phyloP scores from a whole-genome alignment of 768 basidiomycete species.

The Polyporus arcularius region DNA sequence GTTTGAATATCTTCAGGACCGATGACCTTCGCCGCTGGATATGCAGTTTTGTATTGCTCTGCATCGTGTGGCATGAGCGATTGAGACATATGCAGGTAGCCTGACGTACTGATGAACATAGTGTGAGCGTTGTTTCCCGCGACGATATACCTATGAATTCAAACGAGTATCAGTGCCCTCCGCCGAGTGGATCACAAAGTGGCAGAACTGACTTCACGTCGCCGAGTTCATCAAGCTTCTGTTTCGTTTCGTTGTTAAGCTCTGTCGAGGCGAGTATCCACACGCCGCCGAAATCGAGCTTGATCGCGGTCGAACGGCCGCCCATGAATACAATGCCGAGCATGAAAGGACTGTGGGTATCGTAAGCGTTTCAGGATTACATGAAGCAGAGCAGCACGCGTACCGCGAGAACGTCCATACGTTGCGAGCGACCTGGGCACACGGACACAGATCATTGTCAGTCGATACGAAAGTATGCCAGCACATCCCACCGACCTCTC shows the following conservation, averaged over 20 bases:
- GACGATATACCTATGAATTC: conserved; percentile 48
- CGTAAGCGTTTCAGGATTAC: no score
- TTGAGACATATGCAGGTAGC: no score
- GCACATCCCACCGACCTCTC: no score
- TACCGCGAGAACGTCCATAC: conserved; percentile 58
- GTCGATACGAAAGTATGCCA: no score
- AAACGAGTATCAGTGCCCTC: no score
- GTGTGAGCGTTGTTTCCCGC: conserved; percentile 53
- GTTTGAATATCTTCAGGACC: no score
- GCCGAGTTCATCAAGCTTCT: conserved; percentile 58
- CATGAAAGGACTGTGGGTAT: conserved; percentile 54
- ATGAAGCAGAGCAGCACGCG: background rate
- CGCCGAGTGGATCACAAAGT: no score
- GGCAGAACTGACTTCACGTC: conserved; percentile 52
- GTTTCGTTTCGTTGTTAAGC: conserved; percentile 58
- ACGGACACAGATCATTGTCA: no score
- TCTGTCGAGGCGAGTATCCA: conserved; percentile 78
- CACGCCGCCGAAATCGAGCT: conserved; percentile 58
- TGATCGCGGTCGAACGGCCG: conserved; percentile 76
- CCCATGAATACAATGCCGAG: conserved; percentile 68
- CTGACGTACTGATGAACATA: conserved; percentile 48
- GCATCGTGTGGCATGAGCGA: no score
- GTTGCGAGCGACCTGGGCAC: conserved; percentile 28
- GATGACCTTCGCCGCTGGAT: no score
- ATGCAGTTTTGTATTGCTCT: no score